These are phyloP conservation scores for Boeremia exigua DNA, from an alignment of 2,329 filamentous ascomycete species.

Conservation along the genomic window DNA sequence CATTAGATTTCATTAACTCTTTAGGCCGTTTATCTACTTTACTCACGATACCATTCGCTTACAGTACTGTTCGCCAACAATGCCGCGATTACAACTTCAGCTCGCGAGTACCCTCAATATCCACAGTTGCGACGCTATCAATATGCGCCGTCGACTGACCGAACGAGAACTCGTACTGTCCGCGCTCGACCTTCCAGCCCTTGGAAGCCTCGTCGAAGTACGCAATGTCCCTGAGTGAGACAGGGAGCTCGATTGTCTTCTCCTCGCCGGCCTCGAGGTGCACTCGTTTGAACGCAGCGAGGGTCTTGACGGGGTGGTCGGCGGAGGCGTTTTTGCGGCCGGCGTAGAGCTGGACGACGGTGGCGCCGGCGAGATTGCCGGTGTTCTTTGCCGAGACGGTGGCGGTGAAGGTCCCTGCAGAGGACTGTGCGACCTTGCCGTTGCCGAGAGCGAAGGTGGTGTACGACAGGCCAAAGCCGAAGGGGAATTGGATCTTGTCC, in stretches of 20 bases:
- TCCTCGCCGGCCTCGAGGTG: slow-evolving; percentile 63
- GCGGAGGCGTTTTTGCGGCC: slow-evolving; percentile 50
- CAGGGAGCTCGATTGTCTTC: slow-evolving; percentile 60
- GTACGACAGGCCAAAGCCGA: slow-evolving; percentile 50
- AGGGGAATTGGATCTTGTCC: slow-evolving; percentile 58
- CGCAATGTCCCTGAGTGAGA: slow-evolving; percentile 37
- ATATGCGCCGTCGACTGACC: slow-evolving; percentile 37
- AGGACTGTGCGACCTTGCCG: slow-evolving; percentile 68
- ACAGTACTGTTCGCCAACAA: no score
- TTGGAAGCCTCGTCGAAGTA: slow-evolving; percentile 39
- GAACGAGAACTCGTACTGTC: slow-evolving; percentile 42
- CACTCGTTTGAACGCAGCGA: slow-evolving; percentile 72
- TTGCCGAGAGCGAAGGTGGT: slow-evolving; percentile 52
- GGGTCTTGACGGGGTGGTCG: slow-evolving; percentile 68
- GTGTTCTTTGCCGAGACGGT: slow-evolving; percentile 59
- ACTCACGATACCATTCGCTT: no score
- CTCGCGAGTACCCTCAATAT: slow-evolving; percentile 27
- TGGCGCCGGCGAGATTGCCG: slow-evolving; percentile 55
- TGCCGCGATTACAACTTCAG: slow-evolving; percentile 24
- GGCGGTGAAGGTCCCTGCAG: slow-evolving; percentile 41
- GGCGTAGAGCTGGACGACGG: slow-evolving; percentile 65
- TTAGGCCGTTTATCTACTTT: no score
- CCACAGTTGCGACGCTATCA: slow-evolving; percentile 31
- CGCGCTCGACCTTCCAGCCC: slow-evolving; percentile 40
- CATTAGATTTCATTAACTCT: no score